Evolutionary conservation across 1,139 yeast species (phyloP), one percentile per base, ranked within the genome.

Genomic region (Suhomyces atakaporum): DNA sequence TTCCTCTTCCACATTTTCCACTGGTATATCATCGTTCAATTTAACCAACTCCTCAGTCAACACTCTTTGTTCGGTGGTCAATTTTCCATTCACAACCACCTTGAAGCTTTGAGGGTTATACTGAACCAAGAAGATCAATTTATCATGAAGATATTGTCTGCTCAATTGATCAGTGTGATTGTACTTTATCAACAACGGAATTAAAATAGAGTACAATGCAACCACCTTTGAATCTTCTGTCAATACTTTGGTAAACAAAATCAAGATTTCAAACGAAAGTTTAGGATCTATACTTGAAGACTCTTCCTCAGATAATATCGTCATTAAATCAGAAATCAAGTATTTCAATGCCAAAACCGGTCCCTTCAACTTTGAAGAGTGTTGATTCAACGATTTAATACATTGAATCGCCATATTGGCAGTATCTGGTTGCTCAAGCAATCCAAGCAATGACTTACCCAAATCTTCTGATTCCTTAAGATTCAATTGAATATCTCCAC

Each of bases 81-180:
- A 50, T 2, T 60, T 55, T 2, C 46, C 52, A 31, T 58, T 62
- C 7, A 83, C 72, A 4, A 75, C 76, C 0, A 44, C 40, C 48
- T 83, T 84, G 62, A 87, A 86, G 5, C 70, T 58, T 2, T 60
- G 62, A 1, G 83, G 69, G 43, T 73, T 69, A 36, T 69, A 57
- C 10, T 66, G 63, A 8, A 84, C 73, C 39, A 85, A 61, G 18
- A 68, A 69, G 16, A 82, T 40, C 27, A 84, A 49, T 49, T 78
- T 76, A 7, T 67, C 70, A 41, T 74, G 79, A 22, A 75, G 63
- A 42, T 79, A 81, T 9, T 44, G 25, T 45, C 54, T 35, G 53
- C 60, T 40, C 56, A 66, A 22, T 44, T 49, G 23, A 39, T 53
- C 36, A 43, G 46, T 26, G 30, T 58, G 58, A 18, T 61, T 60